These are phyloP conservation scores for Hygrophila difformis DNA, from an alignment of 257 asterid species.

Conservation along the genomic window DNA sequence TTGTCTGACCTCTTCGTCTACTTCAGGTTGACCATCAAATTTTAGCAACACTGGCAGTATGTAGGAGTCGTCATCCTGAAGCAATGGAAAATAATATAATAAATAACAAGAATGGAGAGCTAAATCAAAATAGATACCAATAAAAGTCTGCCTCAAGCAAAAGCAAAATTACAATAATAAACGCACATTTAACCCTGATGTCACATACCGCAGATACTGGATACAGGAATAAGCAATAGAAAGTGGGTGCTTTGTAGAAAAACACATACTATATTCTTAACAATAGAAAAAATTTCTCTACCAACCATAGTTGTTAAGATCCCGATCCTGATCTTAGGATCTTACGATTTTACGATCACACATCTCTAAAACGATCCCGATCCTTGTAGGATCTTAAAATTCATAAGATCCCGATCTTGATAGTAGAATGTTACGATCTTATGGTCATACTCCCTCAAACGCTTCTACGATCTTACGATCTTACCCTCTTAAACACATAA, in stretches of 20 bases:
- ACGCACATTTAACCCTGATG: neutral
- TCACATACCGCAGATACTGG: neutral
- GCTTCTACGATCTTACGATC: no score
- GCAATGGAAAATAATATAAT: constrained; percentile 17
- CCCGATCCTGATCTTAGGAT: no score
- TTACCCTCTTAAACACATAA: no score
- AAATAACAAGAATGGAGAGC: constrained; percentile 5
- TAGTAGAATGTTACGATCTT: no score
- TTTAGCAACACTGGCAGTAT: constrained; percentile 82
- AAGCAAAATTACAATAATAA: constrained; percentile 7
- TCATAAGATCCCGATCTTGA: no score
- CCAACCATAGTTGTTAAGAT: no score
- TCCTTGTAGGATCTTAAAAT: no score
- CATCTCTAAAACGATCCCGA: no score
- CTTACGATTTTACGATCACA: no score
- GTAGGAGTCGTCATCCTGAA: constrained; percentile 87
- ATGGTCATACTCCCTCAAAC: no score
- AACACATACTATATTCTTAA: neutral
- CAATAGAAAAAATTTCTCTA: no score
- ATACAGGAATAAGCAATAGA: neutral
- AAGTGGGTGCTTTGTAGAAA: constrained; percentile 9
- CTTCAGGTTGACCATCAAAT: constrained; percentile 92
- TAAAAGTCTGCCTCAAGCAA: neutral
- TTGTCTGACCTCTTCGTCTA: constrained; percentile 76
- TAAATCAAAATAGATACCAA: neutral